Evolutionary conservation across 2,329 filamentous ascomycete species (phyloP), one percentile per base, ranked within the genome.

Genomic region (Ceratocystis destructans): DNA sequence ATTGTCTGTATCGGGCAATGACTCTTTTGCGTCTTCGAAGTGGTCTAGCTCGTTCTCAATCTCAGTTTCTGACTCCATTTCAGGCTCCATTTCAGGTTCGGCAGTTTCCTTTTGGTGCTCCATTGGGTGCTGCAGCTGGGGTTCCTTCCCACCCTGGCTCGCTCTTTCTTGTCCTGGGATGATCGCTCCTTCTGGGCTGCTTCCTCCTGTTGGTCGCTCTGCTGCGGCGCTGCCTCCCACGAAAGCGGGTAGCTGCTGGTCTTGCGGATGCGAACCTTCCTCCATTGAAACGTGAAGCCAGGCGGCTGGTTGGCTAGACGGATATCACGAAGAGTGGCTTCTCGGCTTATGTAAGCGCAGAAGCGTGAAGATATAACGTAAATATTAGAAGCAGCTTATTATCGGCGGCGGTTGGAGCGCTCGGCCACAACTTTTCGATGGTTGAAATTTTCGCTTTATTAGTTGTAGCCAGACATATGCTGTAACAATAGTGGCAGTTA

Each of bases 1-100:
- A 10, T 63, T 46, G 44, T 63, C 45, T 20, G 28, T 59, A 59
- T 59, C 55, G 22, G 55, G 55, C 62, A 50, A 55, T 65, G 64
- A 61, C 64, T 65, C 64, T 65, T 65, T 65, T 22, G 64, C 64
- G 37, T 65, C 64, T 50, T 65, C 64, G 46, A 65, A 65, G 46
- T 31, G 53, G 12, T 65, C 64, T n/a, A 45, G 44, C 55, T 61
- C 64, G 8, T 59, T 55, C 41, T 61, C 64, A 57, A 22, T 53
- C 41, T 63, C 62, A 8, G 33, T 53, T 63, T 61, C 64, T 37
- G 44, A 45, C 15, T 65, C 28, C 55, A 59, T 59, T 59, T 37
- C 55, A 33, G 55, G 28, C 17, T 53, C n/a, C n/a, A 22, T 50
- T 50, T 50, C 46, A 20, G 46, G 22, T 22, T 33, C 55, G 31